Evolutionary conservation across 1,139 yeast genomes (phyloP).

Genomic region (Nakaseomyces uthaithaninus): DNA sequence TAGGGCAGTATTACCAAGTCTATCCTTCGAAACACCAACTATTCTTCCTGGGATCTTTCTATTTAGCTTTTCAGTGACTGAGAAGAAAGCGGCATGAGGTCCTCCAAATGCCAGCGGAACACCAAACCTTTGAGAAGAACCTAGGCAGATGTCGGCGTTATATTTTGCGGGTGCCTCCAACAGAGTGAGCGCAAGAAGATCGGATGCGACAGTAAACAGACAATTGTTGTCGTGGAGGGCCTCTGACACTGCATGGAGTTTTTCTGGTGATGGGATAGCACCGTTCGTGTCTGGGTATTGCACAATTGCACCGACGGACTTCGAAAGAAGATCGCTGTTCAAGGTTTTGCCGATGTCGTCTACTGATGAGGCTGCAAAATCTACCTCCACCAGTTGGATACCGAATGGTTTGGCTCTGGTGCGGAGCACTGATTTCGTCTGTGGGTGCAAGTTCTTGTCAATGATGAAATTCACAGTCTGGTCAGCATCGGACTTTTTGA

Average conservation of each 20-base stretch:
- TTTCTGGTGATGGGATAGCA: slow-evolving; percentile 42
- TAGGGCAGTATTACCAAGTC: slow-evolving; percentile 80
- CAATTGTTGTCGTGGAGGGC: slow-evolving; percentile 66
- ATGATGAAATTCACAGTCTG: slow-evolving; percentile 44
- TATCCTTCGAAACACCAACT: slow-evolving; percentile 86
- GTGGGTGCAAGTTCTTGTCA: slow-evolving; percentile 73
- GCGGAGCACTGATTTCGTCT: slow-evolving; percentile 68
- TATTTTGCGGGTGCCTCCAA: slow-evolving; percentile 76
- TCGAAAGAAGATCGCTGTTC: slow-evolving; percentile 10
- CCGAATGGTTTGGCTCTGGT: slow-evolving; percentile 73
- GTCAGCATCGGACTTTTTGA: slow-evolving; percentile 23
- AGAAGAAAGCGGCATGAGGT: slow-evolving; percentile 96
- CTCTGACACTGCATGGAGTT: slow-evolving; percentile 50
- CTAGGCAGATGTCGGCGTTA: slow-evolving; percentile 90
- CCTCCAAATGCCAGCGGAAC: slow-evolving; percentile 98
- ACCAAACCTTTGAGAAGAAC: slow-evolving; percentile 92
- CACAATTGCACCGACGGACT: slow-evolving; percentile 64
- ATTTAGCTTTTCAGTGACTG: slow-evolving; percentile 68
- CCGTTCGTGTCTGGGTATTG: slow-evolving; percentile 94
- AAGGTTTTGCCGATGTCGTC: slow-evolving; percentile 9
- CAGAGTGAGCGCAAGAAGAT: slow-evolving; percentile 77
- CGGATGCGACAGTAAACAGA: slow-evolving; percentile 78
- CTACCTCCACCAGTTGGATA: slow-evolving; percentile 54
- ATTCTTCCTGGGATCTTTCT: slow-evolving; percentile 96
- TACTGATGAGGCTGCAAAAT: slow-evolving; percentile 36